phyloP scores from a whole-genome alignment of 1,284 basidiomycete genomes.

The Trametes polyzona region DNA sequence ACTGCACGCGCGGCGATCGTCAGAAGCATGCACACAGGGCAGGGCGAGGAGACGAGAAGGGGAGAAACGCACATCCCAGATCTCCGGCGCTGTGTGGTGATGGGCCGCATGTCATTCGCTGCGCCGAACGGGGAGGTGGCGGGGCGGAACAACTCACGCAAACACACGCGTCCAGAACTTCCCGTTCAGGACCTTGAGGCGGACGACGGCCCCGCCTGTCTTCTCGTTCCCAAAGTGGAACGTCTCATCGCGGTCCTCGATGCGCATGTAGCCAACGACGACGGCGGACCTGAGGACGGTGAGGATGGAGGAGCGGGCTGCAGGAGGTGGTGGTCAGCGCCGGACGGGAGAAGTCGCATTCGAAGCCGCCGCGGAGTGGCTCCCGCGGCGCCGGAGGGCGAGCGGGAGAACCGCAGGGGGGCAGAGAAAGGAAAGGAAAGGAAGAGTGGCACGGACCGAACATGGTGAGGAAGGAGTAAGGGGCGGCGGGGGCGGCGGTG shows the following conservation, averaged over 20 bases:
- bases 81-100: conserved; percentile 63
- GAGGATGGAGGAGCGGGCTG: conserved; percentile 68
- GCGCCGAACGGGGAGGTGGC: neutral
- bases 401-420: neutral
- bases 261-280: conserved; percentile 59
- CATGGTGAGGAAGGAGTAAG: conserved; percentile 22
- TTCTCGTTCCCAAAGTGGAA: conserved; percentile 59
- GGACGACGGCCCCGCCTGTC: conserved; percentile 59
- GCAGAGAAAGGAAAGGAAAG: neutral
- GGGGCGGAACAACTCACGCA: conserved; percentile 47
- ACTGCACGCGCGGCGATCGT: conserved; percentile 46
- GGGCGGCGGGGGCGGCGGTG: conserved; percentile 10
- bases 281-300: conserved; percentile 63
- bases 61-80: conserved; percentile 64
- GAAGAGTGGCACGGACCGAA: conserved; percentile 22
- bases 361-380: neutral
- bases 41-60: conserved; percentile 3
- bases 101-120: neutral
- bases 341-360: no score
- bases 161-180: conserved; percentile 83
- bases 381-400: neutral
- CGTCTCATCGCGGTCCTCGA: conserved; percentile 61
- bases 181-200: conserved; percentile 67
- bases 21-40: neutral
- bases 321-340: neutral